Base-by-base conservation (phyloP, 805 yeast species). In the Zygoascus biomembranicola region DNA sequence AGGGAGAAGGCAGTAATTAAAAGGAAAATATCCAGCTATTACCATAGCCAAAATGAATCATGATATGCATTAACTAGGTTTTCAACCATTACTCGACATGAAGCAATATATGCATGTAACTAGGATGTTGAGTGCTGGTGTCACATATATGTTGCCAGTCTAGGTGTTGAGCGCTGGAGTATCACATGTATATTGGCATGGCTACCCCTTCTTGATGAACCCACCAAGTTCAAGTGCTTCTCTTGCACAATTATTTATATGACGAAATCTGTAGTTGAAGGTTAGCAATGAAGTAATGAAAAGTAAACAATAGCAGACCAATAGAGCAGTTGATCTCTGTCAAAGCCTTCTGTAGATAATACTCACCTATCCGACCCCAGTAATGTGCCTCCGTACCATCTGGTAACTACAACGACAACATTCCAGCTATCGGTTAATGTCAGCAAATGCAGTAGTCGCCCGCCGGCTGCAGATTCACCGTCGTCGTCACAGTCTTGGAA, bases 401-500 rank as follows among this genome's bases (percentile, higher is more conserved):
- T 71, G 35, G 86, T 80, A 1, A 92, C 96, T 9, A 84, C 88
- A 2, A 90, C 96, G 58, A 90, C 78, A 3, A 87, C 87, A 65
- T 90, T 83, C 85, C 87, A 80, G 1, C 79, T 86, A 61, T 88
- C 89, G 87, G 67, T 61, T 55, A 57, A 28, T 32, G 39, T 43
- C 59, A 90, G 69, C 48, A 90, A 68, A 71, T 89, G 96, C 50
- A 90, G 68, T 75, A 90, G 71, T 54, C 97, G 73, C 5, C 90
- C 81, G 9, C 99, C 99, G 0, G 98, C 96, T 0, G 98, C 98
- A 0, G 95, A 77, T 65, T 94, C 99, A 2, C 99, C 99, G 65
- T 92, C 99, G 66, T 94, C 98, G 64, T 94, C 97, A 61, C 87
- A 90, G 61, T 94, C 97, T 61, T 87, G 94, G 48, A 75, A 77